phyloP scores from a whole-genome alignment of 805 yeast genomes.

The Cyberlindnera americana region DNA sequence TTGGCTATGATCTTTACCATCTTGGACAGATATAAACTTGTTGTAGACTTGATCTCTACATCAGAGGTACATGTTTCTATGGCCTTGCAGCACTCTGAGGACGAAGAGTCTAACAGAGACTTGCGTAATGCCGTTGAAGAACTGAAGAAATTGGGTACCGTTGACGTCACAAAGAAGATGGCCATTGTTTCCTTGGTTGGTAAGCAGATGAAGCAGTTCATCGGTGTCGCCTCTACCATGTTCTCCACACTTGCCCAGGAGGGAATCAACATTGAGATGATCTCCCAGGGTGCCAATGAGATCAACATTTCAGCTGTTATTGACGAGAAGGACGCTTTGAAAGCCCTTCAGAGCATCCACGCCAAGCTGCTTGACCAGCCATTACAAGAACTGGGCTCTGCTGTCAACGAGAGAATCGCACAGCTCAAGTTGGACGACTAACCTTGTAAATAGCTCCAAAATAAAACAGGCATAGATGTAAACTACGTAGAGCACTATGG shows the following conservation, averaged over 20 bases:
- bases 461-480: no score
- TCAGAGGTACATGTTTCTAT: slow-evolving; percentile 97
- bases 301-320: slow-evolving; percentile 96
- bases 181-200: slow-evolving; percentile 94
- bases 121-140: slow-evolving; percentile 75
- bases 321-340: slow-evolving; percentile 73
- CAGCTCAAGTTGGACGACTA: slow-evolving; percentile 38
- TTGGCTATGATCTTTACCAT: slow-evolving; percentile 86
- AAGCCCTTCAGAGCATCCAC: slow-evolving; percentile 85
- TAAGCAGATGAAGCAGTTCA: slow-evolving; percentile 92
- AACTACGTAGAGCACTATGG: no score
- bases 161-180: slow-evolving; percentile 83
- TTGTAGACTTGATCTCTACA: slow-evolving; percentile 93
- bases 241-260: slow-evolving; percentile 91
- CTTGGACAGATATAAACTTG: slow-evolving; percentile 77
- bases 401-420: slow-evolving; percentile 41
- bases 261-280: slow-evolving; percentile 93
- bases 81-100: slow-evolving; percentile 81
- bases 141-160: slow-evolving; percentile 76
- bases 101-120: slow-evolving; percentile 51
- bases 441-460: neutral
- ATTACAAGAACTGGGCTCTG: slow-evolving; percentile 24
- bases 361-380: slow-evolving; percentile 60
- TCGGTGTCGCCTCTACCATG: slow-evolving; percentile 97
- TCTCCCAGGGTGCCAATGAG: slow-evolving; percentile 97